These are phyloP conservation scores for Vitis rotundifolia DNA, from an alignment of 164 flowering plant genomes.

Conservation along the genomic window DNA sequence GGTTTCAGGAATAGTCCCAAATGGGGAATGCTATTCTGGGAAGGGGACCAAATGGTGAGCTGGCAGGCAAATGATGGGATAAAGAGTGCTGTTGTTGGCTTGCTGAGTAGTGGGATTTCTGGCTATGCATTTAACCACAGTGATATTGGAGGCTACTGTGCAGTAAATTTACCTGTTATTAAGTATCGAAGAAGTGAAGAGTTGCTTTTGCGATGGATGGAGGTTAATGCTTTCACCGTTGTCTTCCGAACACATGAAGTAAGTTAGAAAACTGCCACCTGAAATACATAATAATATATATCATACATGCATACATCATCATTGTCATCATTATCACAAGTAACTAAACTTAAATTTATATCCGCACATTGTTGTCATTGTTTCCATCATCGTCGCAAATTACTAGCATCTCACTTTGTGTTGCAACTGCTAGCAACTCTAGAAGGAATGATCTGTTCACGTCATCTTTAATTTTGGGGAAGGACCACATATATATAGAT, in stretches of 20 bases:
- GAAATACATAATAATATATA: not conserved
- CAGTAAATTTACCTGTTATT: slow-evolving; percentile 70
- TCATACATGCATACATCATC: too few relatives aligned
- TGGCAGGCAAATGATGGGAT: slow-evolving; percentile 90
- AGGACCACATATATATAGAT: not conserved
- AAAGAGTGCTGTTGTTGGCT: slow-evolving; percentile 81
- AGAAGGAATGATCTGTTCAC: too few relatives aligned
- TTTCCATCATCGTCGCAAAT: too few relatives aligned
- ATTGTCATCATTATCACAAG: too few relatives aligned
- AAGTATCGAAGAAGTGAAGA: slow-evolving; percentile 75
- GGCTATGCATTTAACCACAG: slow-evolving; percentile 87
- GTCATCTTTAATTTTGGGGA: too few relatives aligned
- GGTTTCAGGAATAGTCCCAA: slow-evolving; percentile 80
- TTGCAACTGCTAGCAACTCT: too few relatives aligned
- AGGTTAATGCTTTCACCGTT: slow-evolving; percentile 73
- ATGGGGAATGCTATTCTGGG: slow-evolving; percentile 89
- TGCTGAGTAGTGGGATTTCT: slow-evolving; percentile 80
- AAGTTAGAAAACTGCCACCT: slow-evolving; percentile 25
- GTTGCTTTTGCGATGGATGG: slow-evolving; percentile 81
- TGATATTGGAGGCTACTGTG: slow-evolving; percentile 88
- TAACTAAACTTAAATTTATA: too few relatives aligned
- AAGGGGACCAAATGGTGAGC: slow-evolving; percentile 95
- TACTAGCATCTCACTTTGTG: too few relatives aligned
- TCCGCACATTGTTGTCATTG: too few relatives aligned
- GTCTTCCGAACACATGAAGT: slow-evolving; percentile 86